A percentile compares a stretch with the other conserved stretches of the same genome.
These are phyloP conservation scores for Monascus purpureus DNA, from an alignment of 495 filamentous ascomycete genomes.

Conservation along the genomic window DNA sequence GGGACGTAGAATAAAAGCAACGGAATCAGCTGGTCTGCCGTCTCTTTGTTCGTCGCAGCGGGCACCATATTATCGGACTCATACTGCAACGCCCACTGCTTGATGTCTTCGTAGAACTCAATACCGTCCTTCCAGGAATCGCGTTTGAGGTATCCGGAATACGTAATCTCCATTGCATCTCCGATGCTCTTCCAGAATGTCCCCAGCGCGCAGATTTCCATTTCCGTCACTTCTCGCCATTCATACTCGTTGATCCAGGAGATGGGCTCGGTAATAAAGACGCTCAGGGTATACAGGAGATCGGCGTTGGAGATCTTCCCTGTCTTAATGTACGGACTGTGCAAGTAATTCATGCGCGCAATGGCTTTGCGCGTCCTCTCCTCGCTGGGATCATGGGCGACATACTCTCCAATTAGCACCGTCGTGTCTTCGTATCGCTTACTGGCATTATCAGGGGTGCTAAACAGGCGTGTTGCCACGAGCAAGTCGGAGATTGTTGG, in stretches of 20 bases:
- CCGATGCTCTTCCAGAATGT: slow-evolving; percentile 53
- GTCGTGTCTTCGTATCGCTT: slow-evolving; percentile 55
- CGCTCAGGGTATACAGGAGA: slow-evolving; percentile 51
- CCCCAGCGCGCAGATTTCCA: slow-evolving; percentile 52
- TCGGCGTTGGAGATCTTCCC: slow-evolving; percentile 51
- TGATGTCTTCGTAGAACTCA: slow-evolving; percentile 51
- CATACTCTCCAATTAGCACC: slow-evolving; percentile 43
- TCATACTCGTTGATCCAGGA: slow-evolving; percentile 45
- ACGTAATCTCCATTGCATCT: slow-evolving; percentile 46
- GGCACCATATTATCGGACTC: slow-evolving; percentile 46
- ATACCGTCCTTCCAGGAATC: slow-evolving; percentile 45
- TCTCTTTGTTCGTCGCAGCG: slow-evolving; percentile 32
- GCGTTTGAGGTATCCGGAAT: slow-evolving; percentile 31
- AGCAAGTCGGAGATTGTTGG: slow-evolving; percentile 46
- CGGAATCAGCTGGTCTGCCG: slow-evolving; percentile 41
- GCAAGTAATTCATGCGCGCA: slow-evolving; percentile 53
- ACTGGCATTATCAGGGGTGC: slow-evolving; percentile 30
- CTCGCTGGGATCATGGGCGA: slow-evolving; percentile 30
- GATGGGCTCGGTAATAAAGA: slow-evolving; percentile 46
- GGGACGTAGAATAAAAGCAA: slow-evolving; percentile 49
- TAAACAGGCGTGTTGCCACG: slow-evolving; percentile 43
- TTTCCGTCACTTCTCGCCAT: slow-evolving; percentile 45
- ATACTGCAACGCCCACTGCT: slow-evolving; percentile 43
- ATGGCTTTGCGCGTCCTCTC: slow-evolving; percentile 36
- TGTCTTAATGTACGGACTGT: slow-evolving; percentile 40